Base-by-base conservation (phyloP, 2,329 filamentous ascomycete species). In the Emergomyces orientalis region DNA sequence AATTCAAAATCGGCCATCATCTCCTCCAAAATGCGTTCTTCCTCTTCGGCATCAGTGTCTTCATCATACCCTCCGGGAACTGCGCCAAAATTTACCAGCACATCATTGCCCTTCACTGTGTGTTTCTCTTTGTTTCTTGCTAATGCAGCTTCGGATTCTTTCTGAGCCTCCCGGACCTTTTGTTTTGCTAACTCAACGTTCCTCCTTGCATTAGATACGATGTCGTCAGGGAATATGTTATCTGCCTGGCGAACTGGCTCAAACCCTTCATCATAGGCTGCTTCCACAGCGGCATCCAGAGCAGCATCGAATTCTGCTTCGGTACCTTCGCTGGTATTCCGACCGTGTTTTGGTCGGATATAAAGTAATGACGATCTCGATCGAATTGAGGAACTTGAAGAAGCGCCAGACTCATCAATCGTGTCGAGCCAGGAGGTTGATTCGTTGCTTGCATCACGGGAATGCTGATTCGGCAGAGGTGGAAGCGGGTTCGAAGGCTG, bases 241-340 rank as follows among this genome's bases (percentile, higher is more conserved):
- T 64, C 61, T 19, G 43, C 37, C 14, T 49, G 34, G 37, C 37
- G 58, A 3, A 51, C 85, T 3, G 89, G 89, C 71, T 96, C 91
- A 66, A 91, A 89, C 0, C 90, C 90, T 66, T 97, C 91, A 72
- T 96, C 89, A 73, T 97, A 99, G 5, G 93, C 94, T 59, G 93
- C 93, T 75, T 97, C 94, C 9, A 97, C 92, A 17, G 94, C 94
- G 30, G 92, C 93, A 76, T 97, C 93, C 52, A 97, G 81, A 3
- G 94, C 94, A 9, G 91, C 91, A 75, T 97, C 92, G 67, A 97
- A 96, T 71, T 96, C 92, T 7, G 90, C 88, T 73, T 96, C 90
- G 0, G 90, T 94, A 37, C 83, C 86, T 54, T 86, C 86, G 66
- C 89, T 93, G 2, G 82, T 73, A 43, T 81, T 81, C 58, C 88